Conservation (phyloP, 192 early-diverging fungal genomes). For the Entomortierella lignicola region DNA sequence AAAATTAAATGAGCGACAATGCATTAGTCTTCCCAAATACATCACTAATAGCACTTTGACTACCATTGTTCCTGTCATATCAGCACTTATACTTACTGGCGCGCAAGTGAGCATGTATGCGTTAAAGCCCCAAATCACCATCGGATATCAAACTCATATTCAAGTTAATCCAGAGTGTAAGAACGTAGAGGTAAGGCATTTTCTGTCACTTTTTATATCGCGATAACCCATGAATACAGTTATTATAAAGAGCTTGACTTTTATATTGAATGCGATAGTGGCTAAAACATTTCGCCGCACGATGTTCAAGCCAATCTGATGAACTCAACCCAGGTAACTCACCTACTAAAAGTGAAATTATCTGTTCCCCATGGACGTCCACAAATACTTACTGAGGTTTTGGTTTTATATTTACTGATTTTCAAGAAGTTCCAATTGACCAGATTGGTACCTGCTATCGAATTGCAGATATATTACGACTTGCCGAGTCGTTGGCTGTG, state of each 20-base stretch:
- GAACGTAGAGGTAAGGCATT: slow-evolving; percentile 28
- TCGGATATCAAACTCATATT: slow-evolving; percentile 31
- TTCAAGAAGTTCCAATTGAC: slow-evolving; percentile 2
- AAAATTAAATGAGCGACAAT: not conserved
- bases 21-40: not conserved
- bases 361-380: too few relatives aligned
- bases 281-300: slow-evolving; percentile 26
- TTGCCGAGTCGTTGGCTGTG: not conserved
- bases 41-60: too few relatives aligned
- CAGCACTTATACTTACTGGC: slow-evolving; percentile 32
- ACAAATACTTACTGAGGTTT: too few relatives aligned
- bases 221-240: too few relatives aligned
- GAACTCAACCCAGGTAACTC: slow-evolving; percentile 16
- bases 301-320: slow-evolving; percentile 1
- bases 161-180: slow-evolving; percentile 45
- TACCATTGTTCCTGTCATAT: not conserved
- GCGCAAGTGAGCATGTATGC: slow-evolving; percentile 28
- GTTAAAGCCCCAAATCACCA: slow-evolving; percentile 27
- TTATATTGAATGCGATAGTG: slow-evolving; percentile 20
- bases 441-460: slow-evolving; percentile 17
- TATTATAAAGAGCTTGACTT: not conserved
- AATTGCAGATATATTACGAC: slow-evolving; percentile 17
- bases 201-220: not conserved
- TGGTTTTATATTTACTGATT: not conserved
- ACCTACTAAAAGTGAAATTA: not conserved